Evolutionary conservation across 768 basidiomycete genomes (phyloP).

Genomic region (Boletus rex-veris): DNA sequence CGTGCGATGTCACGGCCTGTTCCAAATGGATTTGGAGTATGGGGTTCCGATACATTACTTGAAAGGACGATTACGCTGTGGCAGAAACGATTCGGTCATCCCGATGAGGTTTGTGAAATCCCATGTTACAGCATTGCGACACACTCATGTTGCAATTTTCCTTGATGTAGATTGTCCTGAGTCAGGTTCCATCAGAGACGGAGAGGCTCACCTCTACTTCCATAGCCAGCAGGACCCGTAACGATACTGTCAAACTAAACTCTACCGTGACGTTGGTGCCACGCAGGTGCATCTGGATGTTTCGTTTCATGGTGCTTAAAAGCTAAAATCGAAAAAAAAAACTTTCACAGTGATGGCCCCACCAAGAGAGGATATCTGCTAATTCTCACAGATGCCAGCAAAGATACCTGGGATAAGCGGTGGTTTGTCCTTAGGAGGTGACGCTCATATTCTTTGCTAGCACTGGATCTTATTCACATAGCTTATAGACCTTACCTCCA

Average conservation of each 20-base stretch:
- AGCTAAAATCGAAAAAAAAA: conserved; percentile 2
- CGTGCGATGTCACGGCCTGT: conserved; percentile 43
- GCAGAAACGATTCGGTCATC: conserved; percentile 78
- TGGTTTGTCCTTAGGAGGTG: conserved; percentile 90
- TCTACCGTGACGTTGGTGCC: conserved; percentile 72
- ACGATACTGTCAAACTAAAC: conserved; percentile 62
- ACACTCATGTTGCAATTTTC: conserved; percentile 13
- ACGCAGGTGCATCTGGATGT: conserved; percentile 50
- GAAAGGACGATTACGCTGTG: conserved; percentile 71
- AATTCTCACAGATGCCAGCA: conserved; percentile 76
- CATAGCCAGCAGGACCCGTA: conserved; percentile 34
- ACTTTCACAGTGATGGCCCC: conserved; percentile 57
- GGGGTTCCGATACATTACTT: conserved; percentile 66
- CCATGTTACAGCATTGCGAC: background rate
- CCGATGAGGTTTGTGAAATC: conserved; percentile 57
- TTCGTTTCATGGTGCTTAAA: background rate
- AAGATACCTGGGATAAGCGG: conserved; percentile 75
- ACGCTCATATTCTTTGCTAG: conserved; percentile 2
- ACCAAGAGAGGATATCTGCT: conserved; percentile 84
- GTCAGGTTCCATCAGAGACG: conserved; percentile 62
- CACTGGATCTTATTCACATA: conserved; percentile 1
- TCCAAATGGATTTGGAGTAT: conserved; percentile 49
- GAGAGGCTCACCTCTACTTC: conserved; percentile 31
- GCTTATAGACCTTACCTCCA: conserved; percentile 78
- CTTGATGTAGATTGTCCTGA: conserved; percentile 66